These are phyloP conservation scores for Larix kaempferi DNA, from an alignment of 75 land plant species.

Conservation along the genomic window DNA sequence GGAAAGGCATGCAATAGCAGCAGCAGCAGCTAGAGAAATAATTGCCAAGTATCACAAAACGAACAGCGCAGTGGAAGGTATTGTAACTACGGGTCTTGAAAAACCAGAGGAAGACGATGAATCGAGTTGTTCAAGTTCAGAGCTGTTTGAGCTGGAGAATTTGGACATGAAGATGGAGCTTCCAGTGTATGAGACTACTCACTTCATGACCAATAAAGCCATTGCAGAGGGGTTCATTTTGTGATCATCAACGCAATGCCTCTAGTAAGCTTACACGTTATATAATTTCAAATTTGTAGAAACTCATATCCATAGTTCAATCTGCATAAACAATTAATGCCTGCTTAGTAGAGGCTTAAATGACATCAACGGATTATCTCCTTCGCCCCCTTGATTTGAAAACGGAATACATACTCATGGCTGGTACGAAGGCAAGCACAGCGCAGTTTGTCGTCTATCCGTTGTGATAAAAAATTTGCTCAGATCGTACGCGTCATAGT, in stretches of 20 bases:
- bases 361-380: too few species aligned
- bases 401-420: too few species aligned
- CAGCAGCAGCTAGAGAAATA: slow-evolving; percentile 1
- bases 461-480: too few species aligned
- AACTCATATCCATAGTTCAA: too few species aligned
- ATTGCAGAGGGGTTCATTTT: slow-evolving; percentile 18
- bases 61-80: not conserved
- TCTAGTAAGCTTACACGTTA: too few species aligned
- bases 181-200: slow-evolving; percentile 49
- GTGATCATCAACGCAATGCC: not conserved
- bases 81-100: not conserved
- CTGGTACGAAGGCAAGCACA: too few species aligned
- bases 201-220: slow-evolving; percentile 17
- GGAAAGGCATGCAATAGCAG: not conserved
- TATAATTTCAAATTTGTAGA: too few species aligned
- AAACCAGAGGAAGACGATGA: slow-evolving; percentile 15
- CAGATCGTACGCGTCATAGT: too few species aligned
- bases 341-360: too few species aligned
- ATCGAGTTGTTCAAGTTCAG: slow-evolving; percentile 33
- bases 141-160: slow-evolving; percentile 36
- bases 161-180: slow-evolving; percentile 14
- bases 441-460: too few species aligned
- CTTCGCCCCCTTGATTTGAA: too few species aligned
- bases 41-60: slow-evolving; percentile 12
- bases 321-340: too few species aligned